A percentile compares a stretch with the other conserved stretches of the same genome.
phyloP scores from a whole-genome alignment of 108 stramenopile species.

The Nitzschia inconspicua region DNA sequence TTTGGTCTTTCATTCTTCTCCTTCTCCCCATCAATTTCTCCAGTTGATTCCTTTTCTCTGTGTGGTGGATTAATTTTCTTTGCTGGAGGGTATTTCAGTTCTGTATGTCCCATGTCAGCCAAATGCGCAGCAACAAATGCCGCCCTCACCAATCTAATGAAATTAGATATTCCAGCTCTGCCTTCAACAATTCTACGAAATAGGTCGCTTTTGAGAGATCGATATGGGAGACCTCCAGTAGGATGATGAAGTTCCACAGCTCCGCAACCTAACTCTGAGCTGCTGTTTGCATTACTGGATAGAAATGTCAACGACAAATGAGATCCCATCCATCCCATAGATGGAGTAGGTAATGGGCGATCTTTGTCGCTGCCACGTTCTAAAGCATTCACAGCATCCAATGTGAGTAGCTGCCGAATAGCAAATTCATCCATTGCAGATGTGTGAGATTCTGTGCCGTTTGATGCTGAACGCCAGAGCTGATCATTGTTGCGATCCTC shows the following conservation, averaged over 20 bases:
- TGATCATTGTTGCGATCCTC: slow-evolving; percentile 86
- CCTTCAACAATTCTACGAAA: slow-evolving; percentile 62
- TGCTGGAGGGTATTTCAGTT: slow-evolving; percentile 41
- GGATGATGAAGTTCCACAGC: slow-evolving; percentile 82
- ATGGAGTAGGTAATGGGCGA: slow-evolving; percentile 58
- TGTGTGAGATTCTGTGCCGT: slow-evolving; percentile 88
- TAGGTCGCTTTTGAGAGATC: slow-evolving; percentile 63
- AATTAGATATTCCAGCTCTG: slow-evolving; percentile 70
- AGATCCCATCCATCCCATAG: slow-evolving; percentile 83
- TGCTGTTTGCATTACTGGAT: slow-evolving; percentile 73
- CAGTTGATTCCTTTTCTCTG: slow-evolving; percentile 4
- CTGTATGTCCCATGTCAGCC: slow-evolving; percentile 55
- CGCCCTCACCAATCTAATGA: slow-evolving; percentile 73
- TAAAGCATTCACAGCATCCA: slow-evolving; percentile 64
- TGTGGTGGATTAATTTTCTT: slow-evolving; percentile 10
- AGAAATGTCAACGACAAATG: slow-evolving; percentile 70
- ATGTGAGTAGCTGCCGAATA: slow-evolving; percentile 65
- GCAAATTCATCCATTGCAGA: slow-evolving; percentile 76
- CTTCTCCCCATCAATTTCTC: slow-evolving; percentile 7
- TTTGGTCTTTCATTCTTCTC: slow-evolving; percentile 20
- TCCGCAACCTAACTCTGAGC: slow-evolving; percentile 79
- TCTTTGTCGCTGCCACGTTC: slow-evolving; percentile 65
- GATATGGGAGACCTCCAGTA: slow-evolving; percentile 74
- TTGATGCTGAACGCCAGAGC: slow-evolving; percentile 77
- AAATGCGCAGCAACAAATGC: slow-evolving; percentile 76